phyloP scores from a whole-genome alignment of 106 monocot genomes.

The Hemerocallis citrina region DNA sequence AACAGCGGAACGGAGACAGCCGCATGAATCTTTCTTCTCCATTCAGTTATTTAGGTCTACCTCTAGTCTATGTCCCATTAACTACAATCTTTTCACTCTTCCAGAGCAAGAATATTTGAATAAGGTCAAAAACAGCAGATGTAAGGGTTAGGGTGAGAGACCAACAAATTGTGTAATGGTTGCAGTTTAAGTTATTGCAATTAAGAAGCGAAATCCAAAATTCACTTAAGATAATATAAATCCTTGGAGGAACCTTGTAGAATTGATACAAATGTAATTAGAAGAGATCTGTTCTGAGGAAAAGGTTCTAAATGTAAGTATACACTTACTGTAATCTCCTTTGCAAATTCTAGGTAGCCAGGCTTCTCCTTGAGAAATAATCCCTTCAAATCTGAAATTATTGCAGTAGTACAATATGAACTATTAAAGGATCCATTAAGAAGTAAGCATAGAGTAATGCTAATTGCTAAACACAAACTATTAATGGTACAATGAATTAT shows the following conservation, averaged over 20 bases:
- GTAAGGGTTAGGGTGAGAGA: too few relatives aligned
- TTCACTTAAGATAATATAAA: neutral
- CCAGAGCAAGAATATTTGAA: too few relatives aligned
- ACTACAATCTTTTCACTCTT: too few relatives aligned
- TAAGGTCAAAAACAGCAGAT: too few relatives aligned
- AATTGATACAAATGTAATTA: neutral
- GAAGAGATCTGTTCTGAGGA: neutral
- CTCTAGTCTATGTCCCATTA: too few relatives aligned
- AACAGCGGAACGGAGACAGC: too few relatives aligned
- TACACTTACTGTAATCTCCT: slow-evolving; percentile 57
- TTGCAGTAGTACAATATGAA: slow-evolving; percentile 1
- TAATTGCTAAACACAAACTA: too few relatives aligned
- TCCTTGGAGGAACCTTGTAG: neutral
- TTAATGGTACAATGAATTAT: too few relatives aligned
- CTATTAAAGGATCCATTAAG: neutral
- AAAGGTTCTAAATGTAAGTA: neutral
- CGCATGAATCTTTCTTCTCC: too few relatives aligned
- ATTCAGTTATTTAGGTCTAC: too few relatives aligned
- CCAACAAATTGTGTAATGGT: too few relatives aligned
- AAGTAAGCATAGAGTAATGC: too few relatives aligned
- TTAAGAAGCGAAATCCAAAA: neutral
- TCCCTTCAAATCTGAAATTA: slow-evolving; percentile 50
- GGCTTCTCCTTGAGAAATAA: slow-evolving; percentile 48
- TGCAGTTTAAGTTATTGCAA: neutral
- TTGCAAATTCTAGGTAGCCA: slow-evolving; percentile 74